These are phyloP conservation scores for Kodamaea sagamina DNA, from an alignment of 805 yeast species.

Conservation along the genomic window DNA sequence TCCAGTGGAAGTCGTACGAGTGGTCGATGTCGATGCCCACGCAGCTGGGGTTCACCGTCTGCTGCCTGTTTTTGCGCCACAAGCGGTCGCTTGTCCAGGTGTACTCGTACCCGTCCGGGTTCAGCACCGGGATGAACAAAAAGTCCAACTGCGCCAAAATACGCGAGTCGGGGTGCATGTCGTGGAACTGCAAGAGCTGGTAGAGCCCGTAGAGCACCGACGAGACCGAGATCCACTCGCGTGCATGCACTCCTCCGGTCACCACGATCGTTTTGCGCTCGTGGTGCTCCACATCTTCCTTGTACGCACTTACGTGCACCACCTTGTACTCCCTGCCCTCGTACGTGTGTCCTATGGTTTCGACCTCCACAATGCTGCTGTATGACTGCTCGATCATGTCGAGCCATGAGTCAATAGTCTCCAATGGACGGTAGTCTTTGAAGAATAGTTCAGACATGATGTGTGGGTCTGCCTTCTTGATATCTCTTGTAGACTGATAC, in stretches of 20 bases:
- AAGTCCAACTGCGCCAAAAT: constrained; percentile 65
- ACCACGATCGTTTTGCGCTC: constrained; percentile 65
- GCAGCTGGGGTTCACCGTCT: constrained; percentile 63
- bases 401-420: constrained; percentile 72
- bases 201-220: constrained; percentile 61
- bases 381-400: constrained; percentile 59
- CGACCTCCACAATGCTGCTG: constrained; percentile 63
- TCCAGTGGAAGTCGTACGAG: constrained; percentile 76
- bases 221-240: constrained; percentile 85
- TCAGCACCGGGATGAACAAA: constrained; percentile 77
- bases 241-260: constrained; percentile 84
- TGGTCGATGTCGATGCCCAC: constrained; percentile 86
- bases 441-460: constrained; percentile 58
- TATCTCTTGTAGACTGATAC: constrained; percentile 14
- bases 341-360: constrained; percentile 70
- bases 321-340: constrained; percentile 75
- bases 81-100: constrained; percentile 79
- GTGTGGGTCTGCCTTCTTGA: constrained; percentile 17
- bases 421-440: constrained; percentile 64
- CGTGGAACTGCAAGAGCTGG: constrained; percentile 33
- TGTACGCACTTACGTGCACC: constrained; percentile 56
- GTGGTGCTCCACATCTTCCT: constrained; percentile 36
- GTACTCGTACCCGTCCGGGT: constrained; percentile 89
- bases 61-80: constrained; percentile 89
- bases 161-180: constrained; percentile 33